Percentiles rank a stretch among this genome's conserved stretches.
Conservation (phyloP, 192 early-diverging fungal genomes). For the Haplosporangium gracile region DNA sequence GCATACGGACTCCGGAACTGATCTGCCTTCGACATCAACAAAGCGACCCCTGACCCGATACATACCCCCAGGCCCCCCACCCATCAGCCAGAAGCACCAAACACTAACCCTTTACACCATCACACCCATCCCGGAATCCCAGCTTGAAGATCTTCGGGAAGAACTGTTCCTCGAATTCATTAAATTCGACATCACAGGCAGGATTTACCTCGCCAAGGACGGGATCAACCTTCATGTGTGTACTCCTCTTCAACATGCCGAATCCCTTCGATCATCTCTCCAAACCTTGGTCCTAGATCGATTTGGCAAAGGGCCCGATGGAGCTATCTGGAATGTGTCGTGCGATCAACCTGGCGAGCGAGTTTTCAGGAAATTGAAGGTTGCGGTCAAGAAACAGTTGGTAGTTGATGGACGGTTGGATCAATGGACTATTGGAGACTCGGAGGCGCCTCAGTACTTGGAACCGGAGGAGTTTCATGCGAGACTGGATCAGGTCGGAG, state of each 20-base stretch:
- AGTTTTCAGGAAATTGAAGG: slow-evolving; percentile 75
- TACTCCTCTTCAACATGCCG: slow-evolving; percentile 65
- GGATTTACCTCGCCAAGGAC: slow-evolving; percentile 80
- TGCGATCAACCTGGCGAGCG: slow-evolving; percentile 63
- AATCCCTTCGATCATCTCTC: slow-evolving; percentile 22
- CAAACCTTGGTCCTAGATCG: slow-evolving; percentile 41
- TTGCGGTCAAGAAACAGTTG: slow-evolving; percentile 71
- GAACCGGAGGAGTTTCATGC: slow-evolving; percentile 73
- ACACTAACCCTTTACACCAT: slow-evolving; percentile 70
- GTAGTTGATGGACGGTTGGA: slow-evolving; percentile 25
- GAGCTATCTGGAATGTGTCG: slow-evolving; percentile 67
- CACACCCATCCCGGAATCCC: slow-evolving; percentile 33
- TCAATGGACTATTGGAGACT: slow-evolving; percentile 20
- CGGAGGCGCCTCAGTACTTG: slow-evolving; percentile 73
- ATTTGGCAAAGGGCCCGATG: slow-evolving; percentile 35
- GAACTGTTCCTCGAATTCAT: slow-evolving; percentile 57
- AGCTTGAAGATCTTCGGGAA: slow-evolving; percentile 48
- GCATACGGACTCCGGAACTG: neutral
- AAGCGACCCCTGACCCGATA: slow-evolving; percentile 28
- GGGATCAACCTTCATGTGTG: slow-evolving; percentile 85
- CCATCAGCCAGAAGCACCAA: slow-evolving; percentile 25
- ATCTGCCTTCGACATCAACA: neutral
- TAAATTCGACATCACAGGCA: slow-evolving; percentile 70
- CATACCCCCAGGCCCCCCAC: slow-evolving; percentile 20
- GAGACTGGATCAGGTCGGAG: slow-evolving; percentile 60